Evolutionary conservation across 805 yeast genomes (phyloP).

Genomic region (Starmerella kuoi): DNA sequence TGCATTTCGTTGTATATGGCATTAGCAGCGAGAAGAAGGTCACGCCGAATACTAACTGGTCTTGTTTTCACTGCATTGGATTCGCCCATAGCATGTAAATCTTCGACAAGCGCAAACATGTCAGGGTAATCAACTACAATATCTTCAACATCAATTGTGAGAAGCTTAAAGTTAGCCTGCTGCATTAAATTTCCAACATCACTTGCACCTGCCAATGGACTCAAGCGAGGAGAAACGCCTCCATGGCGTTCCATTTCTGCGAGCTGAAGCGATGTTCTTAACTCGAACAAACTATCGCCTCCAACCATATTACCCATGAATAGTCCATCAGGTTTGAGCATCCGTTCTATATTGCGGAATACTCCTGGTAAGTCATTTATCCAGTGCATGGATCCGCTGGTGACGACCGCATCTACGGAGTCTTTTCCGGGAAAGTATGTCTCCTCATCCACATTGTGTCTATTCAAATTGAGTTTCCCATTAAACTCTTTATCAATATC

Average conservation of each 20-base stretch:
- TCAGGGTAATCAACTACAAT: slow-evolving; percentile 69
- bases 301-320: slow-evolving; percentile 73
- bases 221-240: slow-evolving; percentile 67
- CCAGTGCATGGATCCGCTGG: slow-evolving; percentile 72
- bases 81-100: slow-evolving; percentile 74
- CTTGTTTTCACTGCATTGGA: slow-evolving; percentile 46
- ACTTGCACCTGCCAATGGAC: slow-evolving; percentile 66
- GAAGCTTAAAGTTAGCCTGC: slow-evolving; percentile 63
- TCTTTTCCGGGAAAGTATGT: slow-evolving; percentile 22
- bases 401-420: slow-evolving; percentile 59
- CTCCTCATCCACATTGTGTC: slow-evolving; percentile 61
- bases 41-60: slow-evolving; percentile 39
- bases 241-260: slow-evolving; percentile 74
- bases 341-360: slow-evolving; percentile 41
- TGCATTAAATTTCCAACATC: slow-evolving; percentile 66
- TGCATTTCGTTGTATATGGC: slow-evolving; percentile 62
- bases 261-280: slow-evolving; percentile 65
- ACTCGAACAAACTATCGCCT: slow-evolving; percentile 74
- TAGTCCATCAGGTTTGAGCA: slow-evolving; percentile 67
- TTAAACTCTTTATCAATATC: slow-evolving; percentile 39
- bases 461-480: slow-evolving; percentile 34
- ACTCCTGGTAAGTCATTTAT: slow-evolving; percentile 68
- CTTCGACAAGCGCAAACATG: slow-evolving; percentile 51
- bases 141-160: slow-evolving; percentile 77
- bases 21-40: slow-evolving; percentile 60